Evolutionary conservation across 2,329 filamentous ascomycete species (phyloP), one percentile per base, ranked within the genome.

Genomic region (Geosmithia morbida): DNA sequence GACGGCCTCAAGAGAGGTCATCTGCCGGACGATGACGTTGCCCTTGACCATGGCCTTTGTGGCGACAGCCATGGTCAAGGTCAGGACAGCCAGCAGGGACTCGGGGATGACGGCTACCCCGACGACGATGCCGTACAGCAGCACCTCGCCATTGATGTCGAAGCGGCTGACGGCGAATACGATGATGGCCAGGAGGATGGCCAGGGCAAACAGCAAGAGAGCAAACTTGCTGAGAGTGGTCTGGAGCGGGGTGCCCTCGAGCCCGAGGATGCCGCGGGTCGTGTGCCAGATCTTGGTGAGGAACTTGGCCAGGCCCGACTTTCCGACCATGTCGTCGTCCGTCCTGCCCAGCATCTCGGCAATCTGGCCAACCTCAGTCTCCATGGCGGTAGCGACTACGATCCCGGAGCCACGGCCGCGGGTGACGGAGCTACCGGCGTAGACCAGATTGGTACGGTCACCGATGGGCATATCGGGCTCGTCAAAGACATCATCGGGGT

Each of bases 201-300:
- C 88, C 46, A 87, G 75, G 44, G 72, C 79, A 57, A 94, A 94
- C 2, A 94, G 75, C 3, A 87, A 60, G 42, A 92, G 79, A 26
- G 88, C 87, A 57, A 95, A 82, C 63, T 89, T 87, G 66, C 84
- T 87, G 46, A 95, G 72, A 58, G 86, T 90, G 53, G 83, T 81
- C 66, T 94, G 87, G 43, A 95, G 70, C 1, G 88, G 88, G 1
- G 88, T 94, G 45, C 87, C 87, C 48, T 85, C 74, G 2, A 82
- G 62, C 48, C 78, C 82, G 42, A 85, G 71, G 50, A 85, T 70
- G 53, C 72, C 72, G 43, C 73, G 70, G 47, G 61, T 49, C 46
- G 63, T 66, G 48, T 65, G 64, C 50, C 67, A 66, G 51, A 61
- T 63, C 49, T 66, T 66, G 55, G 68, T 66, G 52, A 68, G 57